phyloP scores from a whole-genome alignment of 2,329 filamentous ascomycete species.

The Apiospora malaysiana region DNA sequence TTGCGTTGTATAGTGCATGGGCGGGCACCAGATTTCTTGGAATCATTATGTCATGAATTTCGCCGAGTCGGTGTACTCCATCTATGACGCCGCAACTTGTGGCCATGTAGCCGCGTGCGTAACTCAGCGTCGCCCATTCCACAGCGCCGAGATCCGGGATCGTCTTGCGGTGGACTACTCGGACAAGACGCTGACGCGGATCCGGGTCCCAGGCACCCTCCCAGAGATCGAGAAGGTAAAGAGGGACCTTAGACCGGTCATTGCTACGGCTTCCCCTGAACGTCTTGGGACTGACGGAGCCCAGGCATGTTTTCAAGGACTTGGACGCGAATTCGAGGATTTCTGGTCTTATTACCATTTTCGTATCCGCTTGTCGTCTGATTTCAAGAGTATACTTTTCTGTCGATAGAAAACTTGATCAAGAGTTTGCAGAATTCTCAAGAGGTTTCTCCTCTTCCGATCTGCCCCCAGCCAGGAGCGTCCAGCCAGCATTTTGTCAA shows the following conservation, averaged over 20 bases:
- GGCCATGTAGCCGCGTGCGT: neutral
- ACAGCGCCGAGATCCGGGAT: neutral
- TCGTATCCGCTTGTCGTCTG: neutral
- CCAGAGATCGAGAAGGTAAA: neutral
- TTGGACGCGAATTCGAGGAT: neutral
- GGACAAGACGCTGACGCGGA: too few species aligned
- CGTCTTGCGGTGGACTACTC: neutral
- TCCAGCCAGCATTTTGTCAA: neutral
- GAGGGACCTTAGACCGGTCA: neutral
- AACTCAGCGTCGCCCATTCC: neutral
- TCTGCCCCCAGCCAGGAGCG: neutral
- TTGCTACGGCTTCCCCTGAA: neutral
- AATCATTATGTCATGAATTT: neutral
- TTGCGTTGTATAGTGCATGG: neutral
- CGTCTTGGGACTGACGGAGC: neutral
- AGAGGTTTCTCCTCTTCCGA: neutral
- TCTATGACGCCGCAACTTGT: neutral
- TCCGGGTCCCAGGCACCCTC: too few species aligned
- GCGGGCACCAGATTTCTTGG: neutral
- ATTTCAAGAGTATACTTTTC: neutral
- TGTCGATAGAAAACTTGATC: neutral
- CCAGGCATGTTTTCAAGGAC: neutral
- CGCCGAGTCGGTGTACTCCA: neutral
- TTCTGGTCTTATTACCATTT: neutral
- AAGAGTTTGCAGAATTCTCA: neutral